Evolutionary conservation across 2,329 filamentous ascomycete genomes (phyloP).

Genomic region (Penicillium brevicompactum): DNA sequence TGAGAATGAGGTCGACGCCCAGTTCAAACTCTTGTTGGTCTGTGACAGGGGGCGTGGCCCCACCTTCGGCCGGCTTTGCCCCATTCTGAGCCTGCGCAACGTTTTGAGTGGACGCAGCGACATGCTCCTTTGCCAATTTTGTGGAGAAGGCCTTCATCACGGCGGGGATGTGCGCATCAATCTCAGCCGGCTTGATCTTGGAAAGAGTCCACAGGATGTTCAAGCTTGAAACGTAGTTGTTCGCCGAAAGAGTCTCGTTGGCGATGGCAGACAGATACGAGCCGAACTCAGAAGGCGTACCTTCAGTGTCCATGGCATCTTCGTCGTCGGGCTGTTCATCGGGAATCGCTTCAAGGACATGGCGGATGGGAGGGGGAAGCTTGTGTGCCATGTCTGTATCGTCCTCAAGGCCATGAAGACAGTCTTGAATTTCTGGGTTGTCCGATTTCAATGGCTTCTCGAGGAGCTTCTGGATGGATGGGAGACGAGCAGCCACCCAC

Average conservation of each 20-base stretch:
- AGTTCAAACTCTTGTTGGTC: conserved; percentile 79
- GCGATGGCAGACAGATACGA: conserved; percentile 82
- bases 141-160: conserved; percentile 92
- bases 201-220: conserved; percentile 93
- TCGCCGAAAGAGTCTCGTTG: conserved; percentile 79
- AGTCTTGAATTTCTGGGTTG: conserved; percentile 90
- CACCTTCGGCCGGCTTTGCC: conserved; percentile 44
- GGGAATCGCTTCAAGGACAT: conserved; percentile 86
- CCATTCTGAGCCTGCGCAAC: conserved; percentile 39
- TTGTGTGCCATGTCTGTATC: conserved; percentile 69
- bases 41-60: conserved; percentile 38
- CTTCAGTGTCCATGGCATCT: conserved; percentile 73
- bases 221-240: conserved; percentile 82
- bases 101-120: conserved; percentile 66
- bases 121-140: conserved; percentile 91
- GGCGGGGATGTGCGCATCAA: conserved; percentile 83
- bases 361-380: conserved; percentile 73
- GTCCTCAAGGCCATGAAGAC: conserved; percentile 73
- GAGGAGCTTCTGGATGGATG: conserved; percentile 79
- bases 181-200: conserved; percentile 78
- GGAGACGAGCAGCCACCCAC: conserved; percentile 81
- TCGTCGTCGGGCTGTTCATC: conserved; percentile 80
- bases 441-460: conserved; percentile 89
- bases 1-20: conserved; percentile 89
- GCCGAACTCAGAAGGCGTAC: conserved; percentile 82